These are phyloP conservation scores for Catharanthus roseus DNA, from an alignment of 257 asterid genomes.

Conservation along the genomic window DNA sequence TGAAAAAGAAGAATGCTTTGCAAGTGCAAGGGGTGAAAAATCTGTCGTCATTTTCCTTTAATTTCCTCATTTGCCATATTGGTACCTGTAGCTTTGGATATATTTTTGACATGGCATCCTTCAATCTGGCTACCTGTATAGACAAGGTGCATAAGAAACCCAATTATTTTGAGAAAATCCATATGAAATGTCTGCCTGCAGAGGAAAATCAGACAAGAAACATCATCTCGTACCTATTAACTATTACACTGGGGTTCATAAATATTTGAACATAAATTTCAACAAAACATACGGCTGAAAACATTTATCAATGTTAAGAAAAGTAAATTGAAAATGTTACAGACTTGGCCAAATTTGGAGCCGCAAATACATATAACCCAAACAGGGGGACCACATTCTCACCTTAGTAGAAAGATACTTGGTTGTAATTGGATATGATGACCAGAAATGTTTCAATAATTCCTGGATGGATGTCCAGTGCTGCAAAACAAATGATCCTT, in stretches of 20 bases:
- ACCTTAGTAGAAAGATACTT: slow-evolving; percentile 73
- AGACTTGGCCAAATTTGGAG: background rate
- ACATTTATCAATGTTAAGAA: background rate
- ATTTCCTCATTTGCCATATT: background rate
- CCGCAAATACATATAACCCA: background rate
- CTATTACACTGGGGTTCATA: background rate
- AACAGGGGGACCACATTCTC: slow-evolving; percentile 13
- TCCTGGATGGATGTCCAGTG: slow-evolving; percentile 94
- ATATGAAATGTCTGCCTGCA: background rate
- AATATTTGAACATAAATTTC: background rate
- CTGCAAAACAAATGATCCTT: slow-evolving; percentile 32
- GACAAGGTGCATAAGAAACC: background rate
- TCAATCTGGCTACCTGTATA: slow-evolving; percentile 66
- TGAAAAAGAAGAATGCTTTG: background rate
- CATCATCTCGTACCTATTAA: background rate
- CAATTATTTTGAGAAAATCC: background rate
- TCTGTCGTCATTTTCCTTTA: no score
- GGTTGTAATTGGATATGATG: slow-evolving; percentile 91
- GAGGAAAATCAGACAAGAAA: background rate
- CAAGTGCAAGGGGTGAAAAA: background rate
- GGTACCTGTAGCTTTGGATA: slow-evolving; percentile 84
- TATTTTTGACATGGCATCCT: slow-evolving; percentile 81
- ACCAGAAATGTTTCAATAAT: slow-evolving; percentile 89
- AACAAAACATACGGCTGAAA: background rate
- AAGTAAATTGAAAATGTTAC: background rate